Evolutionary conservation across 805 yeast genomes (phyloP).

Genomic region (Teunomyces pallodes): DNA sequence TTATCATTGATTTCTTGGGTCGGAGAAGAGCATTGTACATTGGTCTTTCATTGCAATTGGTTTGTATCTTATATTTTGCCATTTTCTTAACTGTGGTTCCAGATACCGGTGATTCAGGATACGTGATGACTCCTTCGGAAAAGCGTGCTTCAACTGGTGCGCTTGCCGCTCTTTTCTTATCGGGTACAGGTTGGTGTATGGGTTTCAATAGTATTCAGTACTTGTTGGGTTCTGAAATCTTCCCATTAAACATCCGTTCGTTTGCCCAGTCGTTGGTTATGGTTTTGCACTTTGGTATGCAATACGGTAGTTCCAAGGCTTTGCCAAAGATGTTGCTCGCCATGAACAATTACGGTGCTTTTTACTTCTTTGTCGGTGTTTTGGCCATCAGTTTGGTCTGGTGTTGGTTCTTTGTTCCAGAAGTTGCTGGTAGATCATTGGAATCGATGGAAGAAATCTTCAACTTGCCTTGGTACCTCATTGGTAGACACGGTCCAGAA

Average conservation of each 20-base stretch:
- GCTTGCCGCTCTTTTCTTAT: conserved; percentile 21
- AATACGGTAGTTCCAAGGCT: conserved; percentile 25
- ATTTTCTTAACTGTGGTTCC: conserved; percentile 21
- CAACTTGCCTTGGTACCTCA: conserved; percentile 25
- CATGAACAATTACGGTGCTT: conserved; percentile 20
- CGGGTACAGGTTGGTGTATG: conserved; percentile 24
- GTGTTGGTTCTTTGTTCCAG: conserved; percentile 26
- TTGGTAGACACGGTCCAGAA: conserved; percentile 22
- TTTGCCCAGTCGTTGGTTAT: conserved; percentile 22
- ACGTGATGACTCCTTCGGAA: conserved; percentile 12
- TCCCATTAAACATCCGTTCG: conserved; percentile 22
- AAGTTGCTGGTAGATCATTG: conserved; percentile 24
- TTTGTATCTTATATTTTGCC: conserved; percentile 18
- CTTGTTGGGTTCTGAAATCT: conserved; percentile 23
- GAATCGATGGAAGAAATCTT: conserved; percentile 25
- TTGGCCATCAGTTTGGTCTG: conserved; percentile 16
- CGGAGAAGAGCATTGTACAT: conserved; percentile 19
- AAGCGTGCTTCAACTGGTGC: conserved; percentile 18
- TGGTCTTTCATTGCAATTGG: conserved; percentile 17
- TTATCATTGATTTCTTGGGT: conserved; percentile 22
- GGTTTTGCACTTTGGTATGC: conserved; percentile 27
- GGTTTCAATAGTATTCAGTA: conserved; percentile 24
- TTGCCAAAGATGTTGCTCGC: conserved; percentile 22
- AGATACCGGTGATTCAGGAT: conserved; percentile 14
- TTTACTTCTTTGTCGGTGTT: conserved; percentile 21